Evolutionary conservation across 1,139 yeast genomes (phyloP).

Genomic region (Protomyces inundatus): DNA sequence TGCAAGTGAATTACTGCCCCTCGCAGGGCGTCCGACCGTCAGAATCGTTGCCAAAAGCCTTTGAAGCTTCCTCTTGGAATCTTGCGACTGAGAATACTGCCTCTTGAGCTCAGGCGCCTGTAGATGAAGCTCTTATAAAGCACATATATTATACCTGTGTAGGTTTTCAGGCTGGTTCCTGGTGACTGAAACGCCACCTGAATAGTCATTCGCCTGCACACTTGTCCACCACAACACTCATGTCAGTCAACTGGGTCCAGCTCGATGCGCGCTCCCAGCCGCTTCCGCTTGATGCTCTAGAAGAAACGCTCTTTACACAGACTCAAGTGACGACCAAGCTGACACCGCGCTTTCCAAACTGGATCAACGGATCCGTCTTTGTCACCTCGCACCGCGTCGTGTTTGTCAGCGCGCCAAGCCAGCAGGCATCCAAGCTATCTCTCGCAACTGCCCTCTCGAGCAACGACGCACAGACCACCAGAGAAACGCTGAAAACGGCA

Average conservation of each 20-base stretch:
- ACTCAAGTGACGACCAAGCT: not conserved
- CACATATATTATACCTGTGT: too few relatives aligned
- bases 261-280: not conserved
- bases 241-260: not conserved
- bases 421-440: not conserved
- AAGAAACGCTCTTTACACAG: not conserved
- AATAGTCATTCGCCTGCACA: too few relatives aligned
- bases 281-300: not conserved
- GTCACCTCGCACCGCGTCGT: conserved; percentile 16
- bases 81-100: too few relatives aligned
- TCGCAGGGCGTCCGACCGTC: too few relatives aligned
- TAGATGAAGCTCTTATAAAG: too few relatives aligned
- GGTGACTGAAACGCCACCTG: too few relatives aligned
- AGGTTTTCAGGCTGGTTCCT: too few relatives aligned
- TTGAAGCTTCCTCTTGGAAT: too few relatives aligned
- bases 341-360: not conserved
- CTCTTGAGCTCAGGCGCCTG: too few relatives aligned
- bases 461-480: not conserved
- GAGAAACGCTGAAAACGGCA: not conserved
- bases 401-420: conserved; percentile 2
- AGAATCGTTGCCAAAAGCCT: too few relatives aligned
- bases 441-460: not conserved
- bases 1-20: too few relatives aligned
- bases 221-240: not conserved
- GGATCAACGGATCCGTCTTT: conserved; percentile 3